Evolutionary conservation across 768 basidiomycete genomes (phyloP), one percentile per base, ranked within the genome.

Genomic region (Russula lepida): DNA sequence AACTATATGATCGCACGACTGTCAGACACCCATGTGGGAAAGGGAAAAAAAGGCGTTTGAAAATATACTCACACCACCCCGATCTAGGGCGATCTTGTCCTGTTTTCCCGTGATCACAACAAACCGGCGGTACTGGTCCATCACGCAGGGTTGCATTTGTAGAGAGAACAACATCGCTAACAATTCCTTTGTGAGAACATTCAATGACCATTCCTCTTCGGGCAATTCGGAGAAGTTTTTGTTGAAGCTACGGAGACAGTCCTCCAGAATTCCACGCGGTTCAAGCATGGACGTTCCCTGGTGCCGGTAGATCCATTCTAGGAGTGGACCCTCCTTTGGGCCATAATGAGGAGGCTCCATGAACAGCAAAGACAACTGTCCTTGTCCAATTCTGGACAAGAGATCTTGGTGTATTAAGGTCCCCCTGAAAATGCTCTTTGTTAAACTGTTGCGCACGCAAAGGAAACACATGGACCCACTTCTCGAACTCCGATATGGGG

Each of bases 41-140:
- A 27, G 55, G n/a, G n/a, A n/a, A n/a, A n/a, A 64, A 61, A 48
- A 56, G 43, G 51, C 30, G 4, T 41, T 13, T 17, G 44, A 49
- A 30, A 59, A 39, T 51, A 27, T 6, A 79, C 84, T 57, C 68
- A 88, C 86, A 60, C 80, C 84, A 60, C 75, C 69, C 49, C 68
- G 70, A 47, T 76, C 69, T 19, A 54, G 48, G 60, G 32, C 62
- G 59, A 12, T 58, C 62, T 64, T 79, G 74, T 35, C 68, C 70
- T 47, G 72, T 68, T 51, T 74, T 73, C 66, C 68, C 27, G 69
- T 77, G 39, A 91, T 72, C 1, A 87, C 76, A 12, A 87, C 81
- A 71, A 81, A 90, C 28, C 89, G 81, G 28, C 89, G 80, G 67
- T 84, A 84, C 32, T 75, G 67, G 50, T 76, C 72, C 80, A 86